These are phyloP conservation scores for Priceomyces melissophilus DNA, from an alignment of 805 yeast species.

Conservation along the genomic window DNA sequence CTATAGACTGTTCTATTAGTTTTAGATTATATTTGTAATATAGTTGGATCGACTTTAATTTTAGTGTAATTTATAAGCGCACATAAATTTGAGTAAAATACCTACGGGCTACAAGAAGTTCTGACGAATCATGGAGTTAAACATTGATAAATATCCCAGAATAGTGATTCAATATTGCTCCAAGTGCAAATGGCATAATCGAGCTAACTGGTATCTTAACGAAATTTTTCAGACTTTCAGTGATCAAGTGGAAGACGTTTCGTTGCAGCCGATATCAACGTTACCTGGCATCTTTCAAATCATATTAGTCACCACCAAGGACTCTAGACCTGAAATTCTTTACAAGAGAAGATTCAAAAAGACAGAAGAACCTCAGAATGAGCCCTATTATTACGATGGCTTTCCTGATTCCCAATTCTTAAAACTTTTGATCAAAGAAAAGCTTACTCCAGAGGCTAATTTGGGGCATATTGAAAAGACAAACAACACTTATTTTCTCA, in stretches of 20 bases:
- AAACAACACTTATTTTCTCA: conserved; percentile 2
- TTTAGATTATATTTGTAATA: background rate
- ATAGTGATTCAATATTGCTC: conserved; percentile 74
- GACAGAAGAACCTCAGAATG: conserved; percentile 25
- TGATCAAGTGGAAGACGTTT: conserved; percentile 45
- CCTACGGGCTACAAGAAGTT: background rate
- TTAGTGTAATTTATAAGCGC: background rate
- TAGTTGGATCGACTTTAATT: background rate
- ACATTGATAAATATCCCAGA: conserved; percentile 44
- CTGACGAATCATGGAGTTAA: conserved; percentile 3
- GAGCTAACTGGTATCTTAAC: conserved; percentile 86
- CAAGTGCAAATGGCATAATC: conserved; percentile 81
- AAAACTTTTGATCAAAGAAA: conserved; percentile 63
- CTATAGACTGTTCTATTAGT: conserved; percentile 9
- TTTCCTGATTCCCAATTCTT: conserved; percentile 84
- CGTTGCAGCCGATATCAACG: conserved; percentile 21
- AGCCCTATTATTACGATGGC: conserved; percentile 51
- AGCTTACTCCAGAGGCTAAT: conserved; percentile 48
- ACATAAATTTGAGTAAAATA: background rate
- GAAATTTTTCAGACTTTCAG: conserved; percentile 84
- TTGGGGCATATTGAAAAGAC: conserved; percentile 63
- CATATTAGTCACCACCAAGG: conserved; percentile 6
- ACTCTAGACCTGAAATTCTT: conserved; percentile 9
- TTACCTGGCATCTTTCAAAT: conserved; percentile 25
- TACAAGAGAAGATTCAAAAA: conserved; percentile 56